Conservation (phyloP, 805 yeast genomes). For the Vanderwaltozyma tropicalis region DNA sequence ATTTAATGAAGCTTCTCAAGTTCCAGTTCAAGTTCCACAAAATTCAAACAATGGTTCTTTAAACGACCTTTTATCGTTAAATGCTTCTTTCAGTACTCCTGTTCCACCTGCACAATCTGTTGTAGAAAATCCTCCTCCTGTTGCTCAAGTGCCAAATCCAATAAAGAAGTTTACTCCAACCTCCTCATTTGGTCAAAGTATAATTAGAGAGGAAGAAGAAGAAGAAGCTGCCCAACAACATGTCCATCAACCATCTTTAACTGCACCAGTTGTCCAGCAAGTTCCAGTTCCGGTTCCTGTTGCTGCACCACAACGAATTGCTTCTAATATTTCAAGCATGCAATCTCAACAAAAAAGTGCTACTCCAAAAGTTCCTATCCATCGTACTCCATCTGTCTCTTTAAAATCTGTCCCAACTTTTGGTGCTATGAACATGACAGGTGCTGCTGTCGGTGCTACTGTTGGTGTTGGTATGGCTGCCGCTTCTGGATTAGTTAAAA, state of each 20-base stretch:
- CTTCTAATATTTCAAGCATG: slow-evolving; percentile 10
- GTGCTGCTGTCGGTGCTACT: slow-evolving; percentile 9
- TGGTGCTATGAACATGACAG: slow-evolving; percentile 10
- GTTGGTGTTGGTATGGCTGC: slow-evolving; percentile 15
- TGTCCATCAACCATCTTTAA: slow-evolving; percentile 3
- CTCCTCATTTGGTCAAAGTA: slow-evolving; percentile 74
- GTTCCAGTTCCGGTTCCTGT: not conserved
- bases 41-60: slow-evolving; percentile 37
- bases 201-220: slow-evolving; percentile 32
- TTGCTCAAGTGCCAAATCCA: slow-evolving; percentile 11
- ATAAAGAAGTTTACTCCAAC: slow-evolving; percentile 60
- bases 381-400: slow-evolving; percentile 32
- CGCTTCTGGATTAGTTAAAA: slow-evolving; percentile 16
- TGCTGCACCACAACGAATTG: slow-evolving; percentile 7
- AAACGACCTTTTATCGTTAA: slow-evolving; percentile 54
- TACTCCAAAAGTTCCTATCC: slow-evolving; percentile 37
- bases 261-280: not conserved
- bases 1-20: slow-evolving; percentile 3
- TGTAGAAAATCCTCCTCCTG: slow-evolving; percentile 2
- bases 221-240: slow-evolving; percentile 22
- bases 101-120: slow-evolving; percentile 7
- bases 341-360: slow-evolving; percentile 22
- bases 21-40: slow-evolving; percentile 4
- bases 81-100: slow-evolving; percentile 42
- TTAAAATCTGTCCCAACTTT: slow-evolving; percentile 28